Evolutionary conservation across 2,329 filamentous ascomycete species (phyloP).

Genomic region (Arthroderma sp.): DNA sequence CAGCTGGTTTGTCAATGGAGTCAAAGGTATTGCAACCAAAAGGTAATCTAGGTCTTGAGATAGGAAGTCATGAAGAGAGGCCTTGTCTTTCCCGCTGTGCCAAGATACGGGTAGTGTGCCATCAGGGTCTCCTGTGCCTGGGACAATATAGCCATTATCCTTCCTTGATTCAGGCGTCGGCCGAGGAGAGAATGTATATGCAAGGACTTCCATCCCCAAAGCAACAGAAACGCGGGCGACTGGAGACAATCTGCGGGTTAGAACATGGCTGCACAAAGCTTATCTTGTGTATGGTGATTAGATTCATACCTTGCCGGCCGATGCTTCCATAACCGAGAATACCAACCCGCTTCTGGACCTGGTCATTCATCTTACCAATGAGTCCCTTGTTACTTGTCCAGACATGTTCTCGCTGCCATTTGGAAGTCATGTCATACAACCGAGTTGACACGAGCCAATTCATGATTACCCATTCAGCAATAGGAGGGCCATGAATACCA

Average conservation of each 20-base stretch:
- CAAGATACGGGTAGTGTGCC: constrained; percentile 42
- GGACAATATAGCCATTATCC: constrained; percentile 54
- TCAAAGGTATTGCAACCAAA: constrained; percentile 45
- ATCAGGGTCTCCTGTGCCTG: constrained; percentile 49
- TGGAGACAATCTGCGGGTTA: constrained; percentile 11
- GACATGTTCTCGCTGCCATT: constrained; percentile 42
- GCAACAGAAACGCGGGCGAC: constrained; percentile 46
- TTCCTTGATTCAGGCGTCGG: constrained; percentile 49
- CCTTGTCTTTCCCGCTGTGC: constrained; percentile 43
- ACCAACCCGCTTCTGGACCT: constrained; percentile 45
- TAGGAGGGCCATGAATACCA: constrained; percentile 49
- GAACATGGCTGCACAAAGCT: too few species aligned
- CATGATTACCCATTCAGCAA: constrained; percentile 54
- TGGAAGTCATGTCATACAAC: constrained; percentile 40
- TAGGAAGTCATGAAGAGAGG: constrained; percentile 40
- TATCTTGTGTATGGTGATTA: not conserved
- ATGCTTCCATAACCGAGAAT: constrained; percentile 52
- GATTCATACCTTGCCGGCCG: constrained; percentile 41
- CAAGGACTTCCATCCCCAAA: constrained; percentile 52
- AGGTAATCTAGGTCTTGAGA: constrained; percentile 44
- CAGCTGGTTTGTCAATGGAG: constrained; percentile 40
- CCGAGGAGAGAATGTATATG: constrained; percentile 34
- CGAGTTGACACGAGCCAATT: constrained; percentile 47
- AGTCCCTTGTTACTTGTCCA: constrained; percentile 34
- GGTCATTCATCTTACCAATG: constrained; percentile 33